Evolutionary conservation across 2,329 filamentous ascomycete genomes (phyloP).

Genomic region (Aspergillus carbonarius): DNA sequence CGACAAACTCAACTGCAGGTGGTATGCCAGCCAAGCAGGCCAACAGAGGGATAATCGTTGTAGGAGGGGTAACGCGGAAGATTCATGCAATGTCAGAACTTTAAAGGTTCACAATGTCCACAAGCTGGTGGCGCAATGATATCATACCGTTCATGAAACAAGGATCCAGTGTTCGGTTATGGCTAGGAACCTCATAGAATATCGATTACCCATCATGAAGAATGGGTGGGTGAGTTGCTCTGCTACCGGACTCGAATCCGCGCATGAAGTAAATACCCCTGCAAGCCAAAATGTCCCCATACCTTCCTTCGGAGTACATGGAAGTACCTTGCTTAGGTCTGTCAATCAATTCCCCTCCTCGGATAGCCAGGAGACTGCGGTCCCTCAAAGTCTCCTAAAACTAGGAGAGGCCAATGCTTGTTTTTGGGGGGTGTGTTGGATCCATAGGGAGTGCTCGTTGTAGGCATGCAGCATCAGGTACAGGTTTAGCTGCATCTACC

Average conservation of each 20-base stretch:
- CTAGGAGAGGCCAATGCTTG: not conserved
- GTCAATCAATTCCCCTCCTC: not conserved
- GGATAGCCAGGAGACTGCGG: not conserved
- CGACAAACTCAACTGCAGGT: not conserved
- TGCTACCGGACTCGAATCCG: not conserved
- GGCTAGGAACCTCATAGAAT: not conserved
- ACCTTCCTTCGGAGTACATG: not conserved
- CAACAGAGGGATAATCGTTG: not conserved
- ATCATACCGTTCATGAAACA: not conserved
- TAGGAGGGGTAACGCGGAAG: not conserved
- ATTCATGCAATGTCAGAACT: constrained; percentile 14
- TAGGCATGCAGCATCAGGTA: not conserved
- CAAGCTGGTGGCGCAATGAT: not conserved
- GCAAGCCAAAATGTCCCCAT: not conserved
- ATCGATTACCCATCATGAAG: not conserved
- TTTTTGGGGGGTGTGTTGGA: not conserved
- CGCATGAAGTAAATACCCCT: not conserved
- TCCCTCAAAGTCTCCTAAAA: not conserved
- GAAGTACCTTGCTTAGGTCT: not conserved
- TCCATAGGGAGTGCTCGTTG: not conserved
- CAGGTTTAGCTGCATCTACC: not conserved
- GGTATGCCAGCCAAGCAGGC: not conserved
- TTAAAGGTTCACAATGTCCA: not conserved
- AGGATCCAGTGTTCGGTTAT: not conserved
- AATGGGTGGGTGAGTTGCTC: not conserved